These are phyloP conservation scores for Aureobasidium melanogenum DNA, from an alignment of 2,329 filamentous ascomycete species.

Conservation along the genomic window DNA sequence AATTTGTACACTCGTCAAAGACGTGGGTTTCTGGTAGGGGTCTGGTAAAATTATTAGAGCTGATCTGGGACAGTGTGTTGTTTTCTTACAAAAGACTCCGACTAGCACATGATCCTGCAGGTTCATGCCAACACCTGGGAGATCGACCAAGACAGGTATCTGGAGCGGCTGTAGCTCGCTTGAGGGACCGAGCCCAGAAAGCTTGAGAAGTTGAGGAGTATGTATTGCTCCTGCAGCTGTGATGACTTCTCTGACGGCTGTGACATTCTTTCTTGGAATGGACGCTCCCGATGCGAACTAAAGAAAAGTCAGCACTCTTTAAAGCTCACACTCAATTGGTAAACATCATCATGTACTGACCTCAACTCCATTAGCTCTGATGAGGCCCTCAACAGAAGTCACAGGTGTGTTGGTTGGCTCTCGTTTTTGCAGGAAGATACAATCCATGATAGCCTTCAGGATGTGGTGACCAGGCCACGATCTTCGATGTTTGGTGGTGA, in stretches of 20 bases:
- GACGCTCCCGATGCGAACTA: slow-evolving; percentile 19
- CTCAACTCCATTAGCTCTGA: slow-evolving; percentile 13
- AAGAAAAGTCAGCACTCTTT: not conserved
- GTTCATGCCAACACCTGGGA: slow-evolving; percentile 55
- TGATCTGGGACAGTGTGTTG: not conserved
- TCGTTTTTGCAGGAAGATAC: not conserved
- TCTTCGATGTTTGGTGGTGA: not conserved
- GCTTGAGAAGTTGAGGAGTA: slow-evolving; percentile 24
- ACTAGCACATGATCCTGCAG: slow-evolving; percentile 46
- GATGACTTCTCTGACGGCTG: slow-evolving; percentile 22
- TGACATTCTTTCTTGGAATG: slow-evolving; percentile 16
- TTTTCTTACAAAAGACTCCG: slow-evolving; percentile 13
- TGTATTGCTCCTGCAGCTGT: slow-evolving; percentile 23
- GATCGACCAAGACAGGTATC: slow-evolving; percentile 46
- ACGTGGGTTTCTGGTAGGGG: slow-evolving; percentile 4
- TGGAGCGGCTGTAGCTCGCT: slow-evolving; percentile 35
- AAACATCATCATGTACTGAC: not conserved
- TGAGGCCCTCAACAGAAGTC: not conserved
- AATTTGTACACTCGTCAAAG: slow-evolving; percentile 1
- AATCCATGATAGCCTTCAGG: not conserved
- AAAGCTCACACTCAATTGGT: not conserved
- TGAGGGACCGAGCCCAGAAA: slow-evolving; percentile 48
- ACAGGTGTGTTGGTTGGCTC: not conserved
- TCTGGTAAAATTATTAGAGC: not conserved
- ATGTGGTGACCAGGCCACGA: not conserved